These are phyloP conservation scores for Neurospora terricola DNA, from an alignment of 495 filamentous ascomycete species.

Conservation along the genomic window DNA sequence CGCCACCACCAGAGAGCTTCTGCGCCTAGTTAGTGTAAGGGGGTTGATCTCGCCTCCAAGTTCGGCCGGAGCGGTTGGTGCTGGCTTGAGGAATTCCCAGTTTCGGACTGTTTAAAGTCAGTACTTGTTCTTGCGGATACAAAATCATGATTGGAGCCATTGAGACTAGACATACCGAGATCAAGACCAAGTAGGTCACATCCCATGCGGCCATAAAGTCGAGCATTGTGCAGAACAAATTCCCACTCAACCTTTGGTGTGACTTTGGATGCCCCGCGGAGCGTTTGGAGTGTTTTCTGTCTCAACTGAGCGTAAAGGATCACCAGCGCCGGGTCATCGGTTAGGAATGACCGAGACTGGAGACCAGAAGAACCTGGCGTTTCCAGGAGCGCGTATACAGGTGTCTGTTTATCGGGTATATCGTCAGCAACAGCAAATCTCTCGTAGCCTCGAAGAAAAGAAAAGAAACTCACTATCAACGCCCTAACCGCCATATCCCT, in stretches of 20 bases:
- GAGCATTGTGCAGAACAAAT: slow-evolving; percentile 81
- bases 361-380: slow-evolving; percentile 49
- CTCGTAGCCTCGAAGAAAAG: neutral
- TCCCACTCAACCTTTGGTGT: slow-evolving; percentile 73
- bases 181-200: slow-evolving; percentile 90
- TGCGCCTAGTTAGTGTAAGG: slow-evolving; percentile 44
- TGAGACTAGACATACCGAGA: slow-evolving; percentile 36
- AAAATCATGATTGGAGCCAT: neutral
- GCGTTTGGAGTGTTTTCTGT: slow-evolving; percentile 74
- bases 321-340: slow-evolving; percentile 81
- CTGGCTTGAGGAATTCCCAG: slow-evolving; percentile 70
- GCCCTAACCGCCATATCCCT: slow-evolving; percentile 78
- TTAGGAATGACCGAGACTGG: slow-evolving; percentile 67
- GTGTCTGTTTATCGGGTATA: slow-evolving; percentile 42
- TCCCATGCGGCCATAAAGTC: slow-evolving; percentile 89
- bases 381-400: slow-evolving; percentile 60
- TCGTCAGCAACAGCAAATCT: slow-evolving; percentile 8
- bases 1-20: slow-evolving; percentile 70
- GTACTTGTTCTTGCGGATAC: neutral
- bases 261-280: slow-evolving; percentile 76
- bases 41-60: slow-evolving; percentile 47
- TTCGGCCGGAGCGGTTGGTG: slow-evolving; percentile 20
- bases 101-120: slow-evolving; percentile 44
- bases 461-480: slow-evolving; percentile 47
- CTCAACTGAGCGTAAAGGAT: slow-evolving; percentile 81